A percentile compares a stretch with the other conserved stretches of the same genome.
Conservation (phyloP, 257 asterid species). For the Thymus quinquecostatus region DNA sequence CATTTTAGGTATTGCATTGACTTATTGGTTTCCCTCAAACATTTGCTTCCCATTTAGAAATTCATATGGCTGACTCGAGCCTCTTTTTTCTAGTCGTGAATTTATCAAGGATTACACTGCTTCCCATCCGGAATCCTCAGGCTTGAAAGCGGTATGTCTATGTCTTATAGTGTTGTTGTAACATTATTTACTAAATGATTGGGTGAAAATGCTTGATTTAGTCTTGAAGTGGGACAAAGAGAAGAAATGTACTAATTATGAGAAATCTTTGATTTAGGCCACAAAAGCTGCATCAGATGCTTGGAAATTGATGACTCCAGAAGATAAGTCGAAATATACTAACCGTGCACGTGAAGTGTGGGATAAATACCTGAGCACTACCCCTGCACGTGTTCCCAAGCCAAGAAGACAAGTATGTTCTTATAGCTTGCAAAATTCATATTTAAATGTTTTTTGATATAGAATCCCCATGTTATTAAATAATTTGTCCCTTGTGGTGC, state of each 20-base stretch:
- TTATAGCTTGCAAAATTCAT: conserved; percentile 21
- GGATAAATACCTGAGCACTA: conserved; percentile 81
- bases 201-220: conserved; percentile 13
- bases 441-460: conserved; percentile 8
- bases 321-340: conserved; percentile 90
- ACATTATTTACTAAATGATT: background rate
- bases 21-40: conserved; percentile 17
- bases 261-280: conserved; percentile 57
- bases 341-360: conserved; percentile 96
- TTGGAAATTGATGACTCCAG: conserved; percentile 91
- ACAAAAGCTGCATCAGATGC: conserved; percentile 99
- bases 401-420: conserved; percentile 79
- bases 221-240: background rate
- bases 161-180: conserved; percentile 27
- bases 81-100: conserved; percentile 65
- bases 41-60: background rate
- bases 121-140: conserved; percentile 94
- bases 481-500: conserved; percentile 39
- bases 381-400: conserved; percentile 85
- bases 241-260: background rate
- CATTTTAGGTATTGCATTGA: conserved; percentile 73
- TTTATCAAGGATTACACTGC: conserved; percentile 94
- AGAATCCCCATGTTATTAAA: conserved; percentile 13
- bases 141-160: conserved; percentile 77
- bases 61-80: conserved; percentile 32